These are phyloP conservation scores for Sarocladium strictum DNA, from an alignment of 2,329 filamentous ascomycete species.

Conservation along the genomic window DNA sequence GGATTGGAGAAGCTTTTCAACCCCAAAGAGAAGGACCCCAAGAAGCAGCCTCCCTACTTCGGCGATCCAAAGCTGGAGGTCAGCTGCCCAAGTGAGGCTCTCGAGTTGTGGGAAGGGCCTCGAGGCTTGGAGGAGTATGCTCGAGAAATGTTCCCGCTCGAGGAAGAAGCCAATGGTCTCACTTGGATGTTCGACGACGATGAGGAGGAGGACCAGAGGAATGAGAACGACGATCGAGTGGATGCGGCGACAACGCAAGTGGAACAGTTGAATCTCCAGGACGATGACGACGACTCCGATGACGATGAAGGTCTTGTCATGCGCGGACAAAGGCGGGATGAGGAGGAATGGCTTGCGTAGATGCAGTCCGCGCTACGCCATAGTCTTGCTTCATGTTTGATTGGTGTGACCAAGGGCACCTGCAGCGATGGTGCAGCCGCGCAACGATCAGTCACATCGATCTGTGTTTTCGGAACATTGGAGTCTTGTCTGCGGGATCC, in stretches of 20 bases:
- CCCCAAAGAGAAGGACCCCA: slow-evolving; percentile 42
- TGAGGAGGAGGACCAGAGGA: slow-evolving; percentile 27
- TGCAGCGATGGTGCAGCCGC: background rate
- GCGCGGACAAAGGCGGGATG: slow-evolving; percentile 48
- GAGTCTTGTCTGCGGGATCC: no score
- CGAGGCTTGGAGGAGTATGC: slow-evolving; percentile 92
- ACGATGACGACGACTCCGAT: slow-evolving; percentile 36
- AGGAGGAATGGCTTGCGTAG: slow-evolving; percentile 54
- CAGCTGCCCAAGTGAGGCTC: slow-evolving; percentile 66
- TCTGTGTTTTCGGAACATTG: no score
- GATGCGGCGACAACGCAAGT: slow-evolving; percentile 29
- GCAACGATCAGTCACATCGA: background rate
- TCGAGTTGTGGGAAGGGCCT: slow-evolving; percentile 86
- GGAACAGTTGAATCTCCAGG: slow-evolving; percentile 34
- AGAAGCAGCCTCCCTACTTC: slow-evolving; percentile 59
- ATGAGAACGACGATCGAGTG: slow-evolving; percentile 27
- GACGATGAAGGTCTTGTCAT: slow-evolving; percentile 55
- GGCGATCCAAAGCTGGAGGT: slow-evolving; percentile 50
- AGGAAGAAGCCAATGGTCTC: slow-evolving; percentile 89
- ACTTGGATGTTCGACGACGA: slow-evolving; percentile 74
- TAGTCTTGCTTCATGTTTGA: background rate
- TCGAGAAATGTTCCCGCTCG: slow-evolving; percentile 84
- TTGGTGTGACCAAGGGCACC: background rate
- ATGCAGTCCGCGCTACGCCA: no score
- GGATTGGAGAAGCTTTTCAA: slow-evolving; percentile 56